Conservation (phyloP, 768 basidiomycete species). For the Lactifluus piperatus region DNA sequence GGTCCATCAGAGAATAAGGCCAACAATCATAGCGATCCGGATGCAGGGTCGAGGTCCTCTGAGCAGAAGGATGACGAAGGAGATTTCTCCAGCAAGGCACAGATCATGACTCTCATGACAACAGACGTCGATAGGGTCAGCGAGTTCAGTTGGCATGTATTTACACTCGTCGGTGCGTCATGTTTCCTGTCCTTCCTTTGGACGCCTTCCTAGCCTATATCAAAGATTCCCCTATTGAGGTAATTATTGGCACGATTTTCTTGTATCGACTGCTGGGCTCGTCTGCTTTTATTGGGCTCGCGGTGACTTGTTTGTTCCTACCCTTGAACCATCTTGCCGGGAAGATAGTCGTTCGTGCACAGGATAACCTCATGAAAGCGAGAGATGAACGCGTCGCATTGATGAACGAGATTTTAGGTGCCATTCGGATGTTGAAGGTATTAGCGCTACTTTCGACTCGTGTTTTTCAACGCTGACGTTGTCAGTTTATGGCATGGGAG, state of each 20-base stretch:
- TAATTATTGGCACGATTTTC: conserved; percentile 64
- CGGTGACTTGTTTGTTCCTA: conserved; percentile 52
- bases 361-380: conserved; percentile 86
- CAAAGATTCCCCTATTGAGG: conserved; percentile 72
- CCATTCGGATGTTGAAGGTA: conserved; percentile 83
- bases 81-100: conserved; percentile 49
- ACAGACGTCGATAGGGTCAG: conserved; percentile 88
- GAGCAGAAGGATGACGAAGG: conserved; percentile 46
- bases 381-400: conserved; percentile 83
- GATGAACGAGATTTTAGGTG: conserved; percentile 92
- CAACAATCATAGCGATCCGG: conserved; percentile 21
- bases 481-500: conserved; percentile 91
- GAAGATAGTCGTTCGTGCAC: conserved; percentile 65
- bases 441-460: background rate
- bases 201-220: background rate
- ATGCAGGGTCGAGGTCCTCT: conserved; percentile 24
- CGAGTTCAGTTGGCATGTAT: conserved; percentile 76
- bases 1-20: conserved; percentile 21
- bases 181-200: background rate
- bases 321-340: conserved; percentile 83
- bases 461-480: background rate
- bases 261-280: conserved; percentile 73
- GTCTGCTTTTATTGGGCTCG: conserved; percentile 71
- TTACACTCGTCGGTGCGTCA: conserved; percentile 57
- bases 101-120: conserved; percentile 95